A percentile compares a stretch with the other conserved stretches of the same genome.
phyloP scores from a whole-genome alignment of 2,329 filamentous ascomycete species.

The Neocucurbitaria cava region DNA sequence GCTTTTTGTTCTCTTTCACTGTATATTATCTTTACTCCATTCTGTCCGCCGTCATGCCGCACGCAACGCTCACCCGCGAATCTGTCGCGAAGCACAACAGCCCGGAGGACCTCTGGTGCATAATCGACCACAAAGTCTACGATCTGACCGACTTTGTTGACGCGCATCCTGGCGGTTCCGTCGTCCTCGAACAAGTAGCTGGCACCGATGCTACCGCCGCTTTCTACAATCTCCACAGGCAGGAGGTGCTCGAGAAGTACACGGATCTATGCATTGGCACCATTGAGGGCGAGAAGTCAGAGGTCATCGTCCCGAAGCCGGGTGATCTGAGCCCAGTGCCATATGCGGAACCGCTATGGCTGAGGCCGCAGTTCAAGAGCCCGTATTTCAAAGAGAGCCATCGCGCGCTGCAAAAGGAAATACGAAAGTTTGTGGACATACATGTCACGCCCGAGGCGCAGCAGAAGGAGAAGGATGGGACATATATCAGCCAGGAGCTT shows the following conservation, averaged over 20 bases:
- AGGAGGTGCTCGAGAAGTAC: constrained; percentile 88
- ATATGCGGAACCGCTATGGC: constrained; percentile 86
- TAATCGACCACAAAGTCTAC: constrained; percentile 88
- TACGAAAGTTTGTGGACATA: constrained; percentile 75
- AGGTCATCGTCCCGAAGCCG: constrained; percentile 71
- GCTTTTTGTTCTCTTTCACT: background rate
- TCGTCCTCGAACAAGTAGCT: constrained; percentile 80
- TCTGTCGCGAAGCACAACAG: constrained; percentile 78
- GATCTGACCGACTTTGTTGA: constrained; percentile 85
- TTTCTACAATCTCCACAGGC: constrained; percentile 91
- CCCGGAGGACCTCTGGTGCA: constrained; percentile 79
- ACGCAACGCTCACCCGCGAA: constrained; percentile 54
- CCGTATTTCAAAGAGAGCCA: constrained; percentile 85
- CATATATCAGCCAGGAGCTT: constrained; percentile 71
- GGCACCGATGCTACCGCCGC: constrained; percentile 81
- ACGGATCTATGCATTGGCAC: constrained; percentile 76
- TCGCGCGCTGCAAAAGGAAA: constrained; percentile 69
- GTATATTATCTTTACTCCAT: background rate
- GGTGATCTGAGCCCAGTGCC: constrained; percentile 80
- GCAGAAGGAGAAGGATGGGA: constrained; percentile 76
- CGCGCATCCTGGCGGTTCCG: constrained; percentile 82
- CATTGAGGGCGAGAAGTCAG: constrained; percentile 74
- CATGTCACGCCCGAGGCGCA: constrained; percentile 77
- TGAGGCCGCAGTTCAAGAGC: constrained; percentile 76
- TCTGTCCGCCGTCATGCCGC: constrained; percentile 34